Evolutionary conservation across 2,329 filamentous ascomycete genomes (phyloP), one percentile per base, ranked within the genome.

Genomic region (Sclerotinia sclerotiorum): DNA sequence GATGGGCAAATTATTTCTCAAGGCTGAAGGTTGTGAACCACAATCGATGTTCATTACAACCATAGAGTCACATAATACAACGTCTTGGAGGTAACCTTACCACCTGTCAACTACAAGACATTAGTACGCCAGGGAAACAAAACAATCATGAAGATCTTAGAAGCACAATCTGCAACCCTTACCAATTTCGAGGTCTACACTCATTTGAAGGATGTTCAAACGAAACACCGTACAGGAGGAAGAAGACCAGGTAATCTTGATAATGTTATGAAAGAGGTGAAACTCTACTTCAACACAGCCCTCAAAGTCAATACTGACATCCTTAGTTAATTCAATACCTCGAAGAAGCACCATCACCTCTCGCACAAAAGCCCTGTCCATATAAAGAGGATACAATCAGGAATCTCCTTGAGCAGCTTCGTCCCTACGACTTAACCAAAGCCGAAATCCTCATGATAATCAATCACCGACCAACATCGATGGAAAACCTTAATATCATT

Each of bases 141-240:
- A 48, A 44, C 29, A 15, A 27, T 27, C 35, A 76, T 90, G 87
- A 89, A 91, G 84, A 86, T 93, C 75, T 80, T 92, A 74, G 89
- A 90, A 75, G 82, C 89, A 3, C 89, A 92, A 77, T 87, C 87
- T 42, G 89, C 88, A 6, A 84, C 89, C 54, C 82, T 93, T 75
- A 87, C 87, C 77, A 93, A 93, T 78, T 89, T 86, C 72, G 90
- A 93, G 81, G 89, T 93, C 71, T 88, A 88, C 74, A 82, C 84
- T 68, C 89, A 91, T 73, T 79, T 93, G 51, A 79, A 80, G 7
- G 84, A 88, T 58, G 85, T 87, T 74, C 82, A 82, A 64, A 79
- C 13, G 8, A 68, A 68, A 65, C 57, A 51, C 27, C 49, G 66
- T 21, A 65, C 42, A 11, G 64, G 64, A 67, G 64, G 64, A 42